A percentile compares a stretch with the other conserved stretches of the same genome.
Conservation (phyloP, 306 rosid species). For the Dryas octopetala region DNA sequence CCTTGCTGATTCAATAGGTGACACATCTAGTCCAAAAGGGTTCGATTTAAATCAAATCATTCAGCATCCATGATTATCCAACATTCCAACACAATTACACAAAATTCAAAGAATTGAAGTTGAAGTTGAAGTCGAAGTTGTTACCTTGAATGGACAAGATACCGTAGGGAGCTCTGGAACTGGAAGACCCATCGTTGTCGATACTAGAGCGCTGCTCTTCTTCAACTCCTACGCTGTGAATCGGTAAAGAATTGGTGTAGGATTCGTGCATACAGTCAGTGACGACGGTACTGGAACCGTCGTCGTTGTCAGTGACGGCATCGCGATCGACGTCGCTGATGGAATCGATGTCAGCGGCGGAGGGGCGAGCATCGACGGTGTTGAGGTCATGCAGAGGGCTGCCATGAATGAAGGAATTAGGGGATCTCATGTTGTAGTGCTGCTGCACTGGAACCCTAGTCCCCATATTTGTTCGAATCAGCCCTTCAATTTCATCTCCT, state of each 20-base stretch:
- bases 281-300: slow-evolving; percentile 57
- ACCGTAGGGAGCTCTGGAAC: slow-evolving; percentile 52
- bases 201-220: slow-evolving; percentile 83
- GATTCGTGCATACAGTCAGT: slow-evolving; percentile 77
- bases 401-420: slow-evolving; percentile 66
- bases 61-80: background rate
- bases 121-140: background rate
- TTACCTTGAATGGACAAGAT: slow-evolving; percentile 66
- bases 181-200: slow-evolving; percentile 47
- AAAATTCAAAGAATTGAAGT: background rate
- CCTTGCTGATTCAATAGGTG: slow-evolving; percentile 82
- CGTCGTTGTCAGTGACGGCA: slow-evolving; percentile 50
- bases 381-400: slow-evolving; percentile 85
- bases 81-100: background rate
- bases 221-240: slow-evolving; percentile 70
- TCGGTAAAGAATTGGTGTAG: slow-evolving; percentile 59
- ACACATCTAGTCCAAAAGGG: slow-evolving; percentile 52
- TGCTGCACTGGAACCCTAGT: slow-evolving; percentile 88
- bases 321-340: slow-evolving; percentile 48
- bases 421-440: slow-evolving; percentile 81
- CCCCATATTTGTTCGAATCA: slow-evolving; percentile 48
- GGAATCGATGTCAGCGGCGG: slow-evolving; percentile 50
- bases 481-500: slow-evolving; percentile 2
- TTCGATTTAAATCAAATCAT: slow-evolving; percentile 21
- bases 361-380: slow-evolving; percentile 56